Evolutionary conservation across 2,329 filamentous ascomycete genomes (phyloP), one percentile per base, ranked within the genome.

Genomic region (Pseudogymnoascus verrucosus): DNA sequence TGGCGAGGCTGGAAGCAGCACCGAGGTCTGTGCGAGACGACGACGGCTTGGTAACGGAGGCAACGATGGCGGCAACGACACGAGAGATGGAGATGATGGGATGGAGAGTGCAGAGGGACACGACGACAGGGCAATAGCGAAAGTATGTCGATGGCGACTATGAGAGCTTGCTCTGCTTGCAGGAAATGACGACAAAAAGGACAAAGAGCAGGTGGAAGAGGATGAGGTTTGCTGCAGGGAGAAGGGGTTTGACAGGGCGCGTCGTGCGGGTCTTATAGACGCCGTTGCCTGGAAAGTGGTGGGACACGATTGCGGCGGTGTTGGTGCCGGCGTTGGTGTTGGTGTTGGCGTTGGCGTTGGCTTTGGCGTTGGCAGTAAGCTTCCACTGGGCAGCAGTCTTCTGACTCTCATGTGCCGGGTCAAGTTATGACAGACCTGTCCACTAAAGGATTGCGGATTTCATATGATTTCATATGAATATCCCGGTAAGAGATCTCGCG

Each of bases 21-120:
- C 47, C 47, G 16, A 54, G 47, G 47, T 54, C 47, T 54, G 47
- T 54, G 47, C 47, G 47, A 54, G 47, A 54, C 47, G n/a, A 54
- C 47, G 47, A 54, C 47, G 12, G 5, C 47, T 16, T 54, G 26
- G 26, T 54, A 54, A 54, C 47, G 26, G 47, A 54, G 47, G 47
- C 26, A 54, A 54, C 47, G 26, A 28, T 1, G 26, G 26, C n/a
- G 47, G 2, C 47, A 31, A 54, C 47, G 26, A 7, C 47, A 31
- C 14, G 16, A 26, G 47, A 54, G 47, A 31, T 54, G 47, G 26
- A 31, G 26, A 31, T 31, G 23, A 7, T 31, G 47, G 8, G 26
- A 31, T 28, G 16, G 26, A 16, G 47, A 54, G 11, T 54, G 23
- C n/a, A 54, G 47, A 19, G 8, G n/a, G n/a, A 28, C 7, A 10